A percentile compares a stretch with the other conserved stretches of the same genome.
Conservation (phyloP, 2,329 filamentous ascomycete genomes). For the Exophiala spinifera region DNA sequence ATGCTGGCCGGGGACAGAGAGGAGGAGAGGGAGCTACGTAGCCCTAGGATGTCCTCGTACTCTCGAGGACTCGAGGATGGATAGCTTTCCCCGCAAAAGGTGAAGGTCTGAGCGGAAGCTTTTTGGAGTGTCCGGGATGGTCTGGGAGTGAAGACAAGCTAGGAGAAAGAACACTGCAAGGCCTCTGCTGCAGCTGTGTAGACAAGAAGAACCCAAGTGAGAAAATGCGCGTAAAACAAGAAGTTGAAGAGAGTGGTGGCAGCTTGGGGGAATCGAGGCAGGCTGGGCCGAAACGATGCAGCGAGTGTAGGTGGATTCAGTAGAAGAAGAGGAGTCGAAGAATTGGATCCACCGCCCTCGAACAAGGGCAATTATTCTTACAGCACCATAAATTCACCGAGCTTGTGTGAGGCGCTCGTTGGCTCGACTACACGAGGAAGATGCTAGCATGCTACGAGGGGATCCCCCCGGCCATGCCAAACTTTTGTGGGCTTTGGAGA, state of each 20-base stretch:
- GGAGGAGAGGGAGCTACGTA: not conserved
- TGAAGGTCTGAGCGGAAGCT: conserved; percentile 4
- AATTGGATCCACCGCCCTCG: conserved; percentile 1
- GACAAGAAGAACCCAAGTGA: conserved; percentile 6
- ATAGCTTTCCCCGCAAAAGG: conserved; percentile 23
- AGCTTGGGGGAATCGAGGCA: conserved; percentile 21
- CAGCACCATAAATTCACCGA: too few species aligned
- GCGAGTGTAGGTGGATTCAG: not conserved
- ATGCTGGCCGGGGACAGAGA: not conserved
- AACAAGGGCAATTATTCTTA: not conserved
- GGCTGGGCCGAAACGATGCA: conserved; percentile 20
- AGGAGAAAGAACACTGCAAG: not conserved
- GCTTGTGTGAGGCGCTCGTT: not conserved
- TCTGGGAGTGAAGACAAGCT: not conserved
- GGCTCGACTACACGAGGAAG: too few species aligned
- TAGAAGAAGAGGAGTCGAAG: conserved; percentile 3
- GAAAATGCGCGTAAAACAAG: not conserved
- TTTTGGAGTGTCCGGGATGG: too few species aligned
- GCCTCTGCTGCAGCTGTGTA: not conserved
- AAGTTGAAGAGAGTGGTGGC: not conserved
- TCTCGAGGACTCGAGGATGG: not conserved
- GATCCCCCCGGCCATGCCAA: too few species aligned
- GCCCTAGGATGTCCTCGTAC: not conserved
- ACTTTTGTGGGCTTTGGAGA: too few species aligned
- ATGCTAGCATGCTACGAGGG: too few species aligned